A percentile compares a stretch with the other conserved stretches of the same genome.
Conservation (phyloP, 148 eudicot genomes). For the Rhododendron mucronatum region DNA sequence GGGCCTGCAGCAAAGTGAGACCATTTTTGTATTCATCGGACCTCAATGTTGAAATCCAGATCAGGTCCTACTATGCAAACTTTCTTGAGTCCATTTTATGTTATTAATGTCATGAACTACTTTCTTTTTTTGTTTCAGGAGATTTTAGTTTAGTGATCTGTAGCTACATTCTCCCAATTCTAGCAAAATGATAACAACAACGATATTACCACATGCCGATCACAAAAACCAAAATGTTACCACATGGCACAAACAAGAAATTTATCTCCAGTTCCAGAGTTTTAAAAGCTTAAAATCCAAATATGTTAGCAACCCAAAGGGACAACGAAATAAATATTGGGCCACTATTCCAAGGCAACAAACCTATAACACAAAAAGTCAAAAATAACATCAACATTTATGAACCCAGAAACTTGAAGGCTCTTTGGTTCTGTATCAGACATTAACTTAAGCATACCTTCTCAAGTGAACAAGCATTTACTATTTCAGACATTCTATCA, state of each 20-base stretch:
- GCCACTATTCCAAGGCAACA: background rate
- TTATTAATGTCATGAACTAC: background rate
- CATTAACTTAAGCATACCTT: slow-evolving; percentile 42
- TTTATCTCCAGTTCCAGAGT: background rate
- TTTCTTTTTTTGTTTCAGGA: background rate
- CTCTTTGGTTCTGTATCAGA: background rate
- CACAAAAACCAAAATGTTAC: background rate
- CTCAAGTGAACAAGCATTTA: slow-evolving; percentile 32
- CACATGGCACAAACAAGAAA: background rate
- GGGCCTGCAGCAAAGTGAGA: background rate
- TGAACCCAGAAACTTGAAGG: background rate
- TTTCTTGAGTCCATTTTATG: background rate
- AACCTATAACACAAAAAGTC: background rate
- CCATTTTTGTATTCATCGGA: background rate
- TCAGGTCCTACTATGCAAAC: background rate
- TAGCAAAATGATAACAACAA: background rate
- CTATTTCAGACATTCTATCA: slow-evolving; percentile 45
- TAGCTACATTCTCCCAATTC: background rate
- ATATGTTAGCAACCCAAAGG: background rate
- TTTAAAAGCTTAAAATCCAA: background rate
- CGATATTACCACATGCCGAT: background rate
- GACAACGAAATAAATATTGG: background rate
- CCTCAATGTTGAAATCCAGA: background rate
- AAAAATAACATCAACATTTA: background rate
- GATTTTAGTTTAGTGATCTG: background rate